Percentiles rank a stretch among this genome's conserved stretches.
These are phyloP conservation scores for Amesomyces nigricolor DNA, from an alignment of 2,329 filamentous ascomycete species.

Conservation along the genomic window DNA sequence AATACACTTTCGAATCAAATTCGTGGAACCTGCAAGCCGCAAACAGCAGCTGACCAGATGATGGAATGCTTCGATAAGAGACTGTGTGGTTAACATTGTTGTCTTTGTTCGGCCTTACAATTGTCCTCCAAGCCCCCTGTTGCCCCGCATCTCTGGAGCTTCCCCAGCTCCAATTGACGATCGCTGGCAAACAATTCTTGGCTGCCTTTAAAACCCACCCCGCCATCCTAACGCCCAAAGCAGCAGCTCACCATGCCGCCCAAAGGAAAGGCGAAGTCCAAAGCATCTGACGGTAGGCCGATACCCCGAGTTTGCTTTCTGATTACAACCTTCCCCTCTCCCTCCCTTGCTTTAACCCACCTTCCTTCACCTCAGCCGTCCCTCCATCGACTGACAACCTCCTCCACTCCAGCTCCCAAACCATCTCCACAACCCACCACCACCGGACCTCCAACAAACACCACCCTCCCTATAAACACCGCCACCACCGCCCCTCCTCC, in stretches of 20 bases:
- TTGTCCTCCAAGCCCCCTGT: conserved; percentile 7
- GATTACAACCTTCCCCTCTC: not conserved
- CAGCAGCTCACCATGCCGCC: conserved; percentile 29
- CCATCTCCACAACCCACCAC: conserved; percentile 9
- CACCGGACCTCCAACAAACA: not conserved
- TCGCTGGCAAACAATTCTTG: not conserved
- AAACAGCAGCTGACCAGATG: not conserved
- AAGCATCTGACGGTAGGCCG: conserved; percentile 26
- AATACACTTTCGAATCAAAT: conserved; percentile 1
- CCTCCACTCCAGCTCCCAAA: not conserved
- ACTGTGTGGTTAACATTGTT: conserved; percentile 16
- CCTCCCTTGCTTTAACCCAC: not conserved
- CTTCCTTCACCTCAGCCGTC: not conserved
- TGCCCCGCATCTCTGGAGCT: not conserved
- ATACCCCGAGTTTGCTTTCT: not conserved
- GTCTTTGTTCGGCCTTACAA: conserved; percentile 8
- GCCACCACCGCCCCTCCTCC: conserved; percentile 27
- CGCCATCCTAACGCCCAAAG: conserved; percentile 10
- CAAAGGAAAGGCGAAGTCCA: conserved; percentile 31
- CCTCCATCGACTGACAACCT: not conserved
- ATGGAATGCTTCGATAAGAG: not conserved
- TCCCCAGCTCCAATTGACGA: not conserved
- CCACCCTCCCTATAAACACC: conserved; percentile 2
- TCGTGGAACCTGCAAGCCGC: conserved; percentile 3
- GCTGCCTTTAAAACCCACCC: conserved; percentile 11